phyloP scores from a whole-genome alignment of 75 land plant genomes.

The Selaginella moellendorffii region DNA sequence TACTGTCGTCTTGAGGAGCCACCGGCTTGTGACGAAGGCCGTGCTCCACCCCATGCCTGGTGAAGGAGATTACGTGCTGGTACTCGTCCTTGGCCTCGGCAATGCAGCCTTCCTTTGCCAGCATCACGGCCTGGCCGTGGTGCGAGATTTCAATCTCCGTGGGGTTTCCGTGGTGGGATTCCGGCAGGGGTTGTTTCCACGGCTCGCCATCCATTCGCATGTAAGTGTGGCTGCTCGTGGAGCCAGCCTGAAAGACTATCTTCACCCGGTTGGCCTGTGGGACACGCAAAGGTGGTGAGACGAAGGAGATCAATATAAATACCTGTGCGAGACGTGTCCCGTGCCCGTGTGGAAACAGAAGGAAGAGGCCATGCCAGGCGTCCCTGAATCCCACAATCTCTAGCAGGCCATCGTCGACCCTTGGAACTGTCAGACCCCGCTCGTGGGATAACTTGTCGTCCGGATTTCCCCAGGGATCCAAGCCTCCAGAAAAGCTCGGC shows the following conservation, averaged over 20 bases:
- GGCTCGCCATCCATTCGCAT: conserved; percentile 98
- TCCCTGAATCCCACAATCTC: conserved; percentile 89
- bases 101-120: conserved; percentile 41
- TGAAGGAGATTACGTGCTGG: neutral
- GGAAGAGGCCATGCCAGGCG: conserved; percentile 90
- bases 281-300: neutral
- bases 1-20: neutral
- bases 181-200: conserved; percentile 93
- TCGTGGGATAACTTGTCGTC: conserved; percentile 29
- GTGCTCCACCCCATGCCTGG: neutral
- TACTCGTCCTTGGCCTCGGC: conserved; percentile 10
- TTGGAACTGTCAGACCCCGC: conserved; percentile 70
- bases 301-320: neutral
- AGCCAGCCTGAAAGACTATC: conserved; percentile 67
- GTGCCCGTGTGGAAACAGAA: conserved; percentile 77
- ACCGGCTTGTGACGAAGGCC: neutral
- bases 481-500: conserved; percentile 90
- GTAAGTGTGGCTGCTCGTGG: conserved; percentile 41
- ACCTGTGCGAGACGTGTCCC: conserved; percentile 99
- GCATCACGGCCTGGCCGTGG: conserved; percentile 68
- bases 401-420: conserved; percentile 83
- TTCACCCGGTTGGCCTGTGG: conserved; percentile 56
- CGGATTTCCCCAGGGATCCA: conserved; percentile 89
- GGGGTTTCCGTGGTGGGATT: conserved; percentile 32
- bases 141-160: conserved; percentile 81